Conservation (phyloP, 2,329 filamentous ascomycete genomes). For the Penicillium sp. region DNA sequence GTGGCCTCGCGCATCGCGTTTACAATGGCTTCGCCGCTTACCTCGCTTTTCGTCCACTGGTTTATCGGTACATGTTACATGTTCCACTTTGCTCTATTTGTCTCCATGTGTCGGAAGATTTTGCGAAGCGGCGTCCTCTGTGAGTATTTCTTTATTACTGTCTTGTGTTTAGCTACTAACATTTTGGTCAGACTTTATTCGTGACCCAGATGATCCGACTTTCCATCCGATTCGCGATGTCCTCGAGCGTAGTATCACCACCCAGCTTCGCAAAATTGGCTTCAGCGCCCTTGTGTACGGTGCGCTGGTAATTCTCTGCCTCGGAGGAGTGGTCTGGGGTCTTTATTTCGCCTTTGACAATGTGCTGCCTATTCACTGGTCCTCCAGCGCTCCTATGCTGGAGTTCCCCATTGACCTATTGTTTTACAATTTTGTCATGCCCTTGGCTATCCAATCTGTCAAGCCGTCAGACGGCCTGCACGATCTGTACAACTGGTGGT, state of each 20-base stretch:
- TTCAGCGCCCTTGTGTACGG: conserved; percentile 97
- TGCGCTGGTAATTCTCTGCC: conserved; percentile 81
- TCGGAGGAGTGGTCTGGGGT: conserved; percentile 95
- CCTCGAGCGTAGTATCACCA: conserved; percentile 83
- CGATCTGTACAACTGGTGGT: conserved; percentile 92
- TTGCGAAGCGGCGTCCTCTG: conserved; percentile 91
- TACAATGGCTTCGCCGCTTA: conserved; percentile 71
- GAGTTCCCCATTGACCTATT: conserved; percentile 92
- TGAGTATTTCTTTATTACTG: conserved; percentile 44
- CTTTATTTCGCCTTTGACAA: conserved; percentile 61
- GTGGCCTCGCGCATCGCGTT: conserved; percentile 73
- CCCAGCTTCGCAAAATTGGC: conserved; percentile 89
- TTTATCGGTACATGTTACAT: conserved; percentile 98
- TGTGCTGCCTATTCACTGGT: conserved; percentile 88
- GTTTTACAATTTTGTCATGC: conserved; percentile 96
- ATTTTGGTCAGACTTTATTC: conserved; percentile 69
- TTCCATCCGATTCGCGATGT: conserved; percentile 98
- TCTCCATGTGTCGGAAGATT: conserved; percentile 98
- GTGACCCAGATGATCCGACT: conserved; percentile 94
- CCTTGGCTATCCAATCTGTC: conserved; percentile 75
- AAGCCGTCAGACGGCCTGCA: conserved; percentile 80
- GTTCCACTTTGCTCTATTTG: conserved; percentile 98
- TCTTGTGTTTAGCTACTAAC: conserved; percentile 1
- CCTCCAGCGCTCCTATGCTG: conserved; percentile 82
- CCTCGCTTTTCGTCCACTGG: conserved; percentile 95